Conservation (phyloP, 2,329 filamentous ascomycete genomes). For the Cladosporium oxysporum region DNA sequence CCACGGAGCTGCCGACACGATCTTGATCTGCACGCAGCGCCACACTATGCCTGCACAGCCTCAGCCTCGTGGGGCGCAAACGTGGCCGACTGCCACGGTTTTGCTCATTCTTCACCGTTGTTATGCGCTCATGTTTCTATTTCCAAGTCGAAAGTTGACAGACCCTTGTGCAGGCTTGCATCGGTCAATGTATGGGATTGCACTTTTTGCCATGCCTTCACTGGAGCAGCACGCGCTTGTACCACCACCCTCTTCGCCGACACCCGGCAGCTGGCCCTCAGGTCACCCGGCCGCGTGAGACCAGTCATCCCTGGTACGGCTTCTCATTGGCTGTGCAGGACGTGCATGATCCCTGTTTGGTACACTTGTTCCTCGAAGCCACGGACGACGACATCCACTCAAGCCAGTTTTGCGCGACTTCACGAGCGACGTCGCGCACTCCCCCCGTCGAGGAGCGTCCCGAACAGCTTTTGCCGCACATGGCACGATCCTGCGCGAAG, state of each 20-base stretch:
- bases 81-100: neutral
- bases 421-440: constrained; percentile 19
- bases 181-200: neutral
- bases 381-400: constrained; percentile 22
- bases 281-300: constrained; percentile 8
- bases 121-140: constrained; percentile 20
- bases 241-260: constrained; percentile 16
- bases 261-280: constrained; percentile 2
- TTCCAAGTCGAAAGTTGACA: neutral
- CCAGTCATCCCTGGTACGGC: constrained; percentile 16
- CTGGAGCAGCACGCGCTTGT: constrained; percentile 20
- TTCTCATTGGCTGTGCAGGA: constrained; percentile 10
- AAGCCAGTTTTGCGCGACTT: constrained; percentile 14
- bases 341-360: constrained; percentile 16
- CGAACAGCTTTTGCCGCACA: constrained; percentile 18
- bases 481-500: constrained; percentile 20
- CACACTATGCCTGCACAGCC: constrained; percentile 8
- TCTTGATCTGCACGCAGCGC: constrained; percentile 17
- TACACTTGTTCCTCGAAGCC: constrained; percentile 18
- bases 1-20: constrained; percentile 13
- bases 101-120: constrained; percentile 11
- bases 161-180: constrained; percentile 1
- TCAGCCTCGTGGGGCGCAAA: neutral
- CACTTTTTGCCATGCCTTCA: neutral
- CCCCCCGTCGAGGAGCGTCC: constrained; percentile 23